Base-by-base conservation (phyloP, 1,284 basidiomycete species). In the Leccinum angustisporum region DNA sequence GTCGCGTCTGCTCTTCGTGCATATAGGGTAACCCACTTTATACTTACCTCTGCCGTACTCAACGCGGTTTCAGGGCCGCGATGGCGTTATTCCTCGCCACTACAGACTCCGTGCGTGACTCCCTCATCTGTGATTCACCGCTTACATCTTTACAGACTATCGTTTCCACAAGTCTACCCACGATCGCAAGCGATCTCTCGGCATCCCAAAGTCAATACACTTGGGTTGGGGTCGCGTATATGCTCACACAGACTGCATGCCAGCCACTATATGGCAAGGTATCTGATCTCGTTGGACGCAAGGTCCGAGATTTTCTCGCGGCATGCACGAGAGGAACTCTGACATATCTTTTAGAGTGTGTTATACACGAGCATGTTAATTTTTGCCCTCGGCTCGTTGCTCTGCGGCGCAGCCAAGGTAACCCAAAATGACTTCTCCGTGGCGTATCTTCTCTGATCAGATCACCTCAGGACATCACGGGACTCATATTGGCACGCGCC, bases 161-260 rank as follows among this genome's bases (percentile, higher is more conserved):
- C 62, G 87, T 93, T 46, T 93, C 91, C 31, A 92, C 91, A 18
- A 86, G 84, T 68, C 75, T 93, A 60, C 91, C 91, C 18, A 92
- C 89, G 10, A 92, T 93, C 64, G 79, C 86, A 18, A 83, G 80
- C 63, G 83, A 90, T 59, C 80, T 92, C 46, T 63, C 78, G 36
- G 89, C 88, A 18, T 82, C 86, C 51, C 81, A 85, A 62, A 81
- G 78, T 57, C 83, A 91, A 70, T 93, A 92, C 69, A 89, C 87
- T n/a, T 93, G 91, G 91, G 87, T 93, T 57, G 88, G 86, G 27
- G 87, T 91, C 46, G 81, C 88, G 21, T 93, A 93, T 69, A 83
- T 92, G 82, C 80, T 93, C 59, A 91, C 91, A 2, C 91, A 93
- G 70, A 92, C 91, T 2, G 89, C 88, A 16, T 86, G 87, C 65